These are phyloP conservation scores for Soucietia sequanensis DNA, from an alignment of 805 yeast species.

Conservation along the genomic window DNA sequence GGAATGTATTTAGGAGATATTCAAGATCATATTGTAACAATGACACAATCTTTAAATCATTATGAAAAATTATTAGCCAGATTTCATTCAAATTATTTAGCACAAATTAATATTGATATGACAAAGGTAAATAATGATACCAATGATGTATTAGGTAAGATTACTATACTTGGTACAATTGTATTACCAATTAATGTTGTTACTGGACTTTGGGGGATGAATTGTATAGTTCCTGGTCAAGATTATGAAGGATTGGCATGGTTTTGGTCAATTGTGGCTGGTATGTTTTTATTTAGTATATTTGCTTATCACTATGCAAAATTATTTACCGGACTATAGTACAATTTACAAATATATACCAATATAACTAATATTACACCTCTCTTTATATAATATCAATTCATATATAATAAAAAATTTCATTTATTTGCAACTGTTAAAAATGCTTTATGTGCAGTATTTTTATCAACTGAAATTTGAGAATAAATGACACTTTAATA, in stretches of 20 bases:
- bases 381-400: too few species aligned
- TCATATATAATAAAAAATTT: too few species aligned
- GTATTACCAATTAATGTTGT: conserved; percentile 93
- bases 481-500: too few species aligned
- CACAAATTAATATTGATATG: conserved; percentile 97
- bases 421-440: too few species aligned
- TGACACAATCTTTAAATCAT: conserved; percentile 94
- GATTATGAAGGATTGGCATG: conserved; percentile 37
- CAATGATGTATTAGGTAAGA: conserved; percentile 92
- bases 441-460: too few species aligned
- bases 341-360: background rate
- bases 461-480: too few species aligned
- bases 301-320: conserved; percentile 41
- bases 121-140: conserved; percentile 95
- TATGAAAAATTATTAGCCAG: conserved; percentile 91
- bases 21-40: conserved; percentile 95
- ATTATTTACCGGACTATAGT: conserved; percentile 36
- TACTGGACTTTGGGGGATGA: conserved; percentile 99
- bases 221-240: conserved; percentile 95
- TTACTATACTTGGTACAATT: conserved; percentile 90
- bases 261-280: conserved; percentile 39
- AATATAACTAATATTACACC: too few species aligned
- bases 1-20: conserved; percentile 95
- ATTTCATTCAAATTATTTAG: conserved; percentile 93
- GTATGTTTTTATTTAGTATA: conserved; percentile 34